These are phyloP conservation scores for Sugiyamaella castrensis DNA, from an alignment of 1,139 yeast genomes.

Conservation along the genomic window DNA sequence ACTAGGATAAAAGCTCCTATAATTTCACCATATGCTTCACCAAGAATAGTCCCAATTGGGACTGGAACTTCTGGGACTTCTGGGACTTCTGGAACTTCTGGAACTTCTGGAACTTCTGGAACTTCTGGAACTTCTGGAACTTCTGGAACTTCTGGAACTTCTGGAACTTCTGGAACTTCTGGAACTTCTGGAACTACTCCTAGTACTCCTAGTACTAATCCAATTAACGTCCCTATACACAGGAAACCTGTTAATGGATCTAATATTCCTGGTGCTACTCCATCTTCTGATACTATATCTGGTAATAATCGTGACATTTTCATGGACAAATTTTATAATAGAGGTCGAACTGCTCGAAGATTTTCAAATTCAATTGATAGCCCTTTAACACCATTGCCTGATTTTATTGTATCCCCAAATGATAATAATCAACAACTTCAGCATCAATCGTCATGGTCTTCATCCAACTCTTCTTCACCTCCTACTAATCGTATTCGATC, in stretches of 20 bases:
- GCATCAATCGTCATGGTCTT: constrained; percentile 6
- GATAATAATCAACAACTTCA: constrained; percentile 9
- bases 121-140: not conserved
- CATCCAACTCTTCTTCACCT: not conserved
- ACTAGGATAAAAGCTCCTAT: constrained; percentile 3
- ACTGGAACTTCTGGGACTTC: not conserved
- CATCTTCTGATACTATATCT: constrained; percentile 9
- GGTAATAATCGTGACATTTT: constrained; percentile 7
- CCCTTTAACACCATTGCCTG: constrained; percentile 5
- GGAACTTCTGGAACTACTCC: not conserved
- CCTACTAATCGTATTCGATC: not conserved
- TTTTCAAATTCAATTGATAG: constrained; percentile 3
- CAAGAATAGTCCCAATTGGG: constrained; percentile 11
- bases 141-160: not conserved
- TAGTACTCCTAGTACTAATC: not conserved
- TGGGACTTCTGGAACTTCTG: not conserved
- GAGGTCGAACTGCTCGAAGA: not conserved
- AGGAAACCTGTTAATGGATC: not conserved
- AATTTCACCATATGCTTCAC: constrained; percentile 13
- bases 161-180: not conserved
- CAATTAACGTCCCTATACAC: not conserved
- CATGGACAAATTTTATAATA: constrained; percentile 7
- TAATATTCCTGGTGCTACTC: not conserved
- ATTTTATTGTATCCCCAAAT: constrained; percentile 8
- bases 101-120: not conserved